Conservation (phyloP, 305 asterid species). For the Nicotiana rustica region DNA sequence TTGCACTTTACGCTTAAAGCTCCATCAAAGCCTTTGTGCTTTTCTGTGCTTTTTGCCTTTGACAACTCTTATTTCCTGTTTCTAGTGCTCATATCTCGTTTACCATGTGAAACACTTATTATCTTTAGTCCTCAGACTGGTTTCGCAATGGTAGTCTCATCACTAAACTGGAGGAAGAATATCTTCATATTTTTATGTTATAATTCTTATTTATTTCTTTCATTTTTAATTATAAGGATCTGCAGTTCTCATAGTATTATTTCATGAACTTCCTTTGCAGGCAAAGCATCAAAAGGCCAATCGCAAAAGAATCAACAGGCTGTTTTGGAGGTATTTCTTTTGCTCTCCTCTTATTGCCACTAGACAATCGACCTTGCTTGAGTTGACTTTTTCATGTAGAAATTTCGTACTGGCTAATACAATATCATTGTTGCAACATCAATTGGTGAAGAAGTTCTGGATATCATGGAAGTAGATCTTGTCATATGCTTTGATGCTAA, state of each 20-base stretch:
- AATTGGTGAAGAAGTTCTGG: conserved; percentile 97
- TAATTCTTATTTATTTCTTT: not conserved
- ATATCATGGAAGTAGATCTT: conserved; percentile 98
- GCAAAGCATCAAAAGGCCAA: conserved; percentile 89
- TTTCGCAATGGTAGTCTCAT: not conserved
- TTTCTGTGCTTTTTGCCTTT: conserved; percentile 26
- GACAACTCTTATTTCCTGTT: not conserved
- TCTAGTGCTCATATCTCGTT: conserved; percentile 11
- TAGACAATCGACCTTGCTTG: conserved; percentile 43
- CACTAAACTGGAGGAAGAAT: conserved; percentile 13
- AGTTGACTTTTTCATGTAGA: conserved; percentile 65
- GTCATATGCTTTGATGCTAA: conserved; percentile 98
- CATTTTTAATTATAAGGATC: conserved; percentile 14
- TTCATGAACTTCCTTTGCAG: conserved; percentile 54
- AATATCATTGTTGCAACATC: conserved; percentile 97
- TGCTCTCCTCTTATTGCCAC: conserved; percentile 35
- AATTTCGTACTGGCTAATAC: conserved; percentile 93
- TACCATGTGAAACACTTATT: conserved; percentile 23
- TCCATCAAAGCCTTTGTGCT: not conserved
- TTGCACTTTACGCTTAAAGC: not conserved
- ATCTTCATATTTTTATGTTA: not conserved
- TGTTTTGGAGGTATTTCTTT: conserved; percentile 77
- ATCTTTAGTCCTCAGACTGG: conserved; percentile 18
- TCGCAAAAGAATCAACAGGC: conserved; percentile 97
- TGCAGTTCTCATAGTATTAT: not conserved